These are phyloP conservation scores for Casuarina glauca DNA, from an alignment of 306 rosid species.

Conservation along the genomic window DNA sequence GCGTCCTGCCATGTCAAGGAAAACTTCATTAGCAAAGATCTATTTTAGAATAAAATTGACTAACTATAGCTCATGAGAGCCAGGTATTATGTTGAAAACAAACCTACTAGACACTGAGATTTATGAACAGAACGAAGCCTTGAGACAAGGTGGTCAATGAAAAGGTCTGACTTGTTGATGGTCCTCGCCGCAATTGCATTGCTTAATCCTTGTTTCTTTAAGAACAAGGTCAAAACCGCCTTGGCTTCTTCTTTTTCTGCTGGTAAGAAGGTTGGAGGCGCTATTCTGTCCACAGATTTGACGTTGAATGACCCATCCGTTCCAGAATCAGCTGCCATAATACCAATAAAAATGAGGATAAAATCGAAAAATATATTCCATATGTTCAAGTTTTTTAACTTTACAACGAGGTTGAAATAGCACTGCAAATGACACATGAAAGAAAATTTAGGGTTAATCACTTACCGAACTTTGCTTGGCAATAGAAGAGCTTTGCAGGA, in stretches of 20 bases:
- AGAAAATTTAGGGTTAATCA: slow-evolving; percentile 17
- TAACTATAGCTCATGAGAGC: slow-evolving; percentile 6
- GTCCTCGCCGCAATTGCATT: slow-evolving; percentile 71
- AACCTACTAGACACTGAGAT: slow-evolving; percentile 93
- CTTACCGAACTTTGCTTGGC: slow-evolving; percentile 68
- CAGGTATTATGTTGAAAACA: slow-evolving; percentile 43
- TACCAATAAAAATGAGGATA: slow-evolving; percentile 10
- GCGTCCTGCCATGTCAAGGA: slow-evolving; percentile 58
- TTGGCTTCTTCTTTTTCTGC: slow-evolving; percentile 97
- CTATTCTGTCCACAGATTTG: slow-evolving; percentile 15
- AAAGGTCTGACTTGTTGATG: slow-evolving; percentile 69
- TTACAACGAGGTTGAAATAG: slow-evolving; percentile 1
- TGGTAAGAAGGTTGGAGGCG: slow-evolving; percentile 62
- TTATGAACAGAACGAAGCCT: slow-evolving; percentile 81
- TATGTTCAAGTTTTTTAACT: neutral
- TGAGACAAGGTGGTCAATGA: slow-evolving; percentile 72
- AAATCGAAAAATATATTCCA: neutral
- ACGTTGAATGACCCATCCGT: slow-evolving; percentile 49
- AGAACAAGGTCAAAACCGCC: slow-evolving; percentile 76
- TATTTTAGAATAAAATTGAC: slow-evolving; percentile 14
- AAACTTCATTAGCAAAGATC: slow-evolving; percentile 25
- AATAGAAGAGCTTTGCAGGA: slow-evolving; percentile 48
- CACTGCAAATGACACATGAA: slow-evolving; percentile 13
- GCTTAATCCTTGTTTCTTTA: slow-evolving; percentile 85
- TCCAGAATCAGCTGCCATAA: slow-evolving; percentile 44